phyloP scores from a whole-genome alignment of 805 yeast species.

The Ogataea glucozyma region DNA sequence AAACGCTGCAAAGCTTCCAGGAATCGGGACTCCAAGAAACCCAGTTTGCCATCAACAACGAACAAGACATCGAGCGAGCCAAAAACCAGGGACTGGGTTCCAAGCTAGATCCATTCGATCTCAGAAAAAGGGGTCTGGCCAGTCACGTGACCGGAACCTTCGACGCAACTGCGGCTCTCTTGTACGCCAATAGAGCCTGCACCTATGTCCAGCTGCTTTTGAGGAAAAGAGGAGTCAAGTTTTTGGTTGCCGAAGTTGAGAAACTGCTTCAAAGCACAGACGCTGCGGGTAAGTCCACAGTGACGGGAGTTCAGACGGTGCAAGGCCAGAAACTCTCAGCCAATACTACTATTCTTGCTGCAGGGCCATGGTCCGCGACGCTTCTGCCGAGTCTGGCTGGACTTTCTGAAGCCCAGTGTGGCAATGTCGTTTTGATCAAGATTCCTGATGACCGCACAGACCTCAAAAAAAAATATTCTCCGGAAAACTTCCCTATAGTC shows the following conservation, averaged over 20 bases:
- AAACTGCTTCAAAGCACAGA: conserved; percentile 13
- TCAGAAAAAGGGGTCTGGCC: conserved; percentile 9
- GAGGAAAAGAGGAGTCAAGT: conserved; percentile 35
- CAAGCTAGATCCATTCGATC: conserved; percentile 22
- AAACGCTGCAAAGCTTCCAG: conserved; percentile 21
- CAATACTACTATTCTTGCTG: conserved; percentile 23
- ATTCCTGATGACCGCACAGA: conserved; percentile 37
- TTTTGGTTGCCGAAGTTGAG: conserved; percentile 31
- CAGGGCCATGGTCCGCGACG: conserved; percentile 32
- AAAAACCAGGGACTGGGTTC: conserved; percentile 27
- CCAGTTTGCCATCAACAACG: conserved; percentile 29
- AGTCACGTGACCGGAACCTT: conserved; percentile 20
- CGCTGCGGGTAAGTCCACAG: conserved; percentile 14
- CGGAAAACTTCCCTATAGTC: conserved; percentile 32
- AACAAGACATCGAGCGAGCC: conserved; percentile 33
- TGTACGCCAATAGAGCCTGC: conserved; percentile 34
- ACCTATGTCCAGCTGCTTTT: conserved; percentile 28
- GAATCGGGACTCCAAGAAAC: conserved; percentile 29
- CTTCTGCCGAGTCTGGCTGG: conserved; percentile 36
- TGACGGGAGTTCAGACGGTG: conserved; percentile 27
- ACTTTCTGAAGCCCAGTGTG: conserved; percentile 36
- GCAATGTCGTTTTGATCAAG: conserved; percentile 35
- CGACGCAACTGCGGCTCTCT: conserved; percentile 33
- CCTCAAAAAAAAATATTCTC: conserved; percentile 33
- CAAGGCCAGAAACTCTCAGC: conserved; percentile 26